Evolutionary conservation across 139 green algal genomes (phyloP), one percentile per base, ranked within the genome.

Genomic region (Desmodesmus armatus): DNA sequence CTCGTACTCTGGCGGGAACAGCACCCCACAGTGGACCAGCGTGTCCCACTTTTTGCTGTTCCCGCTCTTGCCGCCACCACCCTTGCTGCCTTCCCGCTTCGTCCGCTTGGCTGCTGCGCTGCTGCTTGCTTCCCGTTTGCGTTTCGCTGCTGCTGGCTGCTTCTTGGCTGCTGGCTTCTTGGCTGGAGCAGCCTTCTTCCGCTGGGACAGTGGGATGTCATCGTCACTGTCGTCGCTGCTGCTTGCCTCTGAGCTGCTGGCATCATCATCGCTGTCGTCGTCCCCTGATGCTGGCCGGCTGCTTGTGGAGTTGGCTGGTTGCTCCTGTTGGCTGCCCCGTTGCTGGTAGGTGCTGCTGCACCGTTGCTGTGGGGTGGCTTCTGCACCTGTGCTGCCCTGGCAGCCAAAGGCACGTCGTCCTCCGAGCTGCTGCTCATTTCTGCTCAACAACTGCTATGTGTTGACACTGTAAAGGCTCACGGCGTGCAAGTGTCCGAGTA

Each of bases 1-100:
- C 78, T 91, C 83, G 76, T 98, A 98, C 84, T 96, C 93, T 17
- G 97, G 97, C 0, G 98, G 97, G 90, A 99, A 99, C 39, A 99
- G 91, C 78, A 99, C 97, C 29, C 98, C 98, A 7, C 77, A 73
- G 88, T 99, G 96, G 58, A 92, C 82, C 43, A 99, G 88, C 2
- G 92, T 98, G 0, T 87, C 91, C 97, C 97, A 99, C 91, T 96
- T 97, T 11, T 62, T 7, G 37, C 90, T 51, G 9, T 78, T 33
- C 13, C 66, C 76, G 41, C 21, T 41, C 17, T 73, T 73, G 23
- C 37, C 58, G 37, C 37, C 58, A 27, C 40, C 72, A 27, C 41
- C n/a, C n/a, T 19, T 35, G 13, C 11, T 35, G 5, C 31, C 78
- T 39, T 65, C 44, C 65, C 35, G 37, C 17, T 53, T 60, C 15